Evolutionary conservation across 1,139 yeast species (phyloP).

Genomic region (Blastobotrys buckinghamii): DNA sequence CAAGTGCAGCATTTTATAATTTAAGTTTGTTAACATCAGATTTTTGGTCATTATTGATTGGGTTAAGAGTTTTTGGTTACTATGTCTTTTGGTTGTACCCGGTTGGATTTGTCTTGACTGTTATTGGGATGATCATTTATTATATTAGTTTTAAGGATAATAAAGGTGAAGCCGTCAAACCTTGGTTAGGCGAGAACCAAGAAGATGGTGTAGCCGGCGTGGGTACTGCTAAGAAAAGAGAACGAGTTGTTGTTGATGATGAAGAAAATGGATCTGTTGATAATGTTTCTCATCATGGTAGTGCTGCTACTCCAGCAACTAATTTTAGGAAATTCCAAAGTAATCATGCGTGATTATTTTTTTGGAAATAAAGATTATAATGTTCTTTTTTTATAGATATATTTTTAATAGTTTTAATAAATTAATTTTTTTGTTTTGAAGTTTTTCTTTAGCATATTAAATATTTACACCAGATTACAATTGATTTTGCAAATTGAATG

Average conservation of each 20-base stretch:
- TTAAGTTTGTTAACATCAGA: slow-evolving; percentile 39
- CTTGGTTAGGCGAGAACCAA: slow-evolving; percentile 41
- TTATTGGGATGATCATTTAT: slow-evolving; percentile 38
- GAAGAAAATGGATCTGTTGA: background rate
- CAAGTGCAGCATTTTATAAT: slow-evolving; percentile 43
- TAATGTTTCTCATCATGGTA: background rate
- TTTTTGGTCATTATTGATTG: slow-evolving; percentile 41
- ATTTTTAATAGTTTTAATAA: too few relatives aligned
- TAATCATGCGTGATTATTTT: too few relatives aligned
- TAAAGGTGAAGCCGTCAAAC: slow-evolving; percentile 38
- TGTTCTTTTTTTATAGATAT: background rate
- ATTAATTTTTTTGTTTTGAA: too few relatives aligned
- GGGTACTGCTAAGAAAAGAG: slow-evolving; percentile 34
- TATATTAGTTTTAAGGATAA: slow-evolving; percentile 33
- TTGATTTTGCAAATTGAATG: too few relatives aligned
- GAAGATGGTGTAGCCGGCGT: slow-evolving; percentile 37
- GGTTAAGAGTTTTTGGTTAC: slow-evolving; percentile 40
- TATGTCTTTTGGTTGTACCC: slow-evolving; percentile 42
- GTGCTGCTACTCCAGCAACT: background rate
- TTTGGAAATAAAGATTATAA: too few relatives aligned
- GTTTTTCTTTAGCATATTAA: too few relatives aligned
- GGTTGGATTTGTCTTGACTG: slow-evolving; percentile 39
- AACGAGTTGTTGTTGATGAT: background rate
- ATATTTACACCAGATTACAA: too few relatives aligned
- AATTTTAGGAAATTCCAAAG: background rate